These are phyloP conservation scores for Cladorrhinum sp. DNA, from an alignment of 2,329 filamentous ascomycete species.

Conservation along the genomic window DNA sequence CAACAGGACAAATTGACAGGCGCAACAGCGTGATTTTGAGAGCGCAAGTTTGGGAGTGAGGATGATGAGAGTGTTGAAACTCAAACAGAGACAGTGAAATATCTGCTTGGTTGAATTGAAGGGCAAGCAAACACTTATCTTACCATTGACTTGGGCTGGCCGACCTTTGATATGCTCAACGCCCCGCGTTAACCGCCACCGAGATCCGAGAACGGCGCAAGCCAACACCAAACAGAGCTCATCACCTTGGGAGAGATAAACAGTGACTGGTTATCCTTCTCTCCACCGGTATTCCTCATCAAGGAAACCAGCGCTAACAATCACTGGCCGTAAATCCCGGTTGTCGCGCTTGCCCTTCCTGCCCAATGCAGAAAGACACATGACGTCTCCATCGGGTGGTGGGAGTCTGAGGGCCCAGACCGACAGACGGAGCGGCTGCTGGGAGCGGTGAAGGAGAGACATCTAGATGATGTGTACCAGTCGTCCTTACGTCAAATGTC, in stretches of 20 bases:
- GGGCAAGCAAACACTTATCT: constrained; percentile 1
- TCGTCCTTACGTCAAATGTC: neutral
- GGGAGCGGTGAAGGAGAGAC: neutral
- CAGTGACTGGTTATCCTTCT: neutral
- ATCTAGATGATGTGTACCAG: neutral
- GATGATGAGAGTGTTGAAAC: constrained; percentile 1
- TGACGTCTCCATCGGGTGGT: neutral
- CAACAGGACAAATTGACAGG: neutral
- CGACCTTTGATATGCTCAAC: constrained; percentile 2
- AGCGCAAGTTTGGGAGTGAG: neutral
- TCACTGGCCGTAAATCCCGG: too few relatives aligned
- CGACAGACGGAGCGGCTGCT: neutral
- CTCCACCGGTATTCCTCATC: neutral
- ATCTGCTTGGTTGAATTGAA: neutral
- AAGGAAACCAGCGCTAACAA: too few relatives aligned
- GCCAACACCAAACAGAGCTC: neutral
- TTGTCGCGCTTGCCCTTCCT: too few relatives aligned
- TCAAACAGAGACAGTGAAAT: neutral
- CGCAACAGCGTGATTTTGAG: neutral
- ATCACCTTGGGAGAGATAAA: neutral
- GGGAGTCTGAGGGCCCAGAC: neutral
- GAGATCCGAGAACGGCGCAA: constrained; percentile 10
- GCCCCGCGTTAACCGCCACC: neutral
- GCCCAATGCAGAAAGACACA: neutral
- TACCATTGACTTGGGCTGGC: neutral